Conservation (phyloP, 2,329 filamentous ascomycete genomes). For the Didymellaceae sp. region DNA sequence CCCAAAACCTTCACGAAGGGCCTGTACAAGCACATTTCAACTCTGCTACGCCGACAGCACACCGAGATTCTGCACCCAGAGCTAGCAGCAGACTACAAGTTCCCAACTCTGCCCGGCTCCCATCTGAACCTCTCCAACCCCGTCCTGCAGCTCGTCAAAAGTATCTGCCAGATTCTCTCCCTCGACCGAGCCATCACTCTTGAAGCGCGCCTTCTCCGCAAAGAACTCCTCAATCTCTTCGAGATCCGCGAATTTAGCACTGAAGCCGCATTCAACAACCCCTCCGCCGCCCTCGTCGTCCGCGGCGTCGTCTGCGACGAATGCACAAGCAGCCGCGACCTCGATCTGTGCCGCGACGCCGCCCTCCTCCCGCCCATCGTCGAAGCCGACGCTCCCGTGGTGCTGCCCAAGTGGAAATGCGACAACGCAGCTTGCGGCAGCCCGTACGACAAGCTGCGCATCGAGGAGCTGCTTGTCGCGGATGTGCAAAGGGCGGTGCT, state of each 20-base stretch:
- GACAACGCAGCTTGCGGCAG: slow-evolving; percentile 67
- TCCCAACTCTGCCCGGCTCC: slow-evolving; percentile 79
- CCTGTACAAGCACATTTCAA: slow-evolving; percentile 84
- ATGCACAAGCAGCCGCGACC: slow-evolving; percentile 86
- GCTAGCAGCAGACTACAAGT: slow-evolving; percentile 83
- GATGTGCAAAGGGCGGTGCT: slow-evolving; percentile 76
- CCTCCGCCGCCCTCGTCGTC: slow-evolving; percentile 75
- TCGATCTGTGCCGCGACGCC: slow-evolving; percentile 91
- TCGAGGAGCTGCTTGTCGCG: slow-evolving; percentile 83
- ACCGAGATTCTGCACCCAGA: slow-evolving; percentile 89
- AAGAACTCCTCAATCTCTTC: slow-evolving; percentile 87
- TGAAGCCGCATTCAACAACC: slow-evolving; percentile 87
- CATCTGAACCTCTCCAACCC: slow-evolving; percentile 71
- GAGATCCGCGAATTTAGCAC: slow-evolving; percentile 93
- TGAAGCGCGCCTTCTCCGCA: slow-evolving; percentile 85
- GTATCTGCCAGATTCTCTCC: slow-evolving; percentile 87
- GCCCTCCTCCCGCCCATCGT: slow-evolving; percentile 66
- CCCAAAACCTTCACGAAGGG: slow-evolving; percentile 87
- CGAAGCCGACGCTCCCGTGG: slow-evolving; percentile 26
- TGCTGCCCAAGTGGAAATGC: slow-evolving; percentile 77
- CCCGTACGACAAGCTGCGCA: slow-evolving; percentile 76
- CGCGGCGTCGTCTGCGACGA: slow-evolving; percentile 83
- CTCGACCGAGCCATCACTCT: slow-evolving; percentile 90
- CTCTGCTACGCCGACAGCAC: slow-evolving; percentile 83
- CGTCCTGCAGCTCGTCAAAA: slow-evolving; percentile 88